Conservation (phyloP, 179 eudicot genomes). For the Silene coronaria region DNA sequence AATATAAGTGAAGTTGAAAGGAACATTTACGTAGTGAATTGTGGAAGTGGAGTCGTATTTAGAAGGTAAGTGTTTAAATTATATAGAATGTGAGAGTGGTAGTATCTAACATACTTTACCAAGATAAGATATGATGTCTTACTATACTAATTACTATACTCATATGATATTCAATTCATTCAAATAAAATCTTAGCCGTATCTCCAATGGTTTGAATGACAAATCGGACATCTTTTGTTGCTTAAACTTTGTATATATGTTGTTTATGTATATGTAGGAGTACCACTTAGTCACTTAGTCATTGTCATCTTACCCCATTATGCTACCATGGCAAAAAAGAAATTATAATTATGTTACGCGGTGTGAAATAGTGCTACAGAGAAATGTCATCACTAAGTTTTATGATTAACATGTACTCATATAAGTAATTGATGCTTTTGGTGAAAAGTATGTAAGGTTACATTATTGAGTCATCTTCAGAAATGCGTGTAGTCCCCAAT, state of each 20-base stretch:
- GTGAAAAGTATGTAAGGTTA: too few relatives aligned
- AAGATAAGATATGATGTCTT: slow-evolving; percentile 15
- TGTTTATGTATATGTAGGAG: background rate
- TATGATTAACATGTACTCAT: too few relatives aligned
- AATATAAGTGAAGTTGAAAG: background rate
- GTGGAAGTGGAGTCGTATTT: background rate
- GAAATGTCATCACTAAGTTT: too few relatives aligned
- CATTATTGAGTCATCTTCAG: too few relatives aligned
- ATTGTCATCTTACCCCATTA: background rate
- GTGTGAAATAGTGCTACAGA: too few relatives aligned
- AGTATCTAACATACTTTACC: background rate
- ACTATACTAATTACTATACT: background rate
- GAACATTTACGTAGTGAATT: background rate
- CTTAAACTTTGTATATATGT: background rate
- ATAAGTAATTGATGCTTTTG: too few relatives aligned
- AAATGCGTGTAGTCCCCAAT: too few relatives aligned
- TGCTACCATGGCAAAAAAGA: too few relatives aligned
- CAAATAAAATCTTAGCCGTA: background rate
- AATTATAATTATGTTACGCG: too few relatives aligned
- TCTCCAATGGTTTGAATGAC: background rate
- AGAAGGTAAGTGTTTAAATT: background rate
- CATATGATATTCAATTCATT: background rate
- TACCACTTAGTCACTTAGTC: background rate
- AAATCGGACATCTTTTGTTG: background rate
- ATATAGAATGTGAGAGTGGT: background rate